phyloP scores from a whole-genome alignment of 495 filamentous ascomycete genomes.

The Tuber aestivum region DNA sequence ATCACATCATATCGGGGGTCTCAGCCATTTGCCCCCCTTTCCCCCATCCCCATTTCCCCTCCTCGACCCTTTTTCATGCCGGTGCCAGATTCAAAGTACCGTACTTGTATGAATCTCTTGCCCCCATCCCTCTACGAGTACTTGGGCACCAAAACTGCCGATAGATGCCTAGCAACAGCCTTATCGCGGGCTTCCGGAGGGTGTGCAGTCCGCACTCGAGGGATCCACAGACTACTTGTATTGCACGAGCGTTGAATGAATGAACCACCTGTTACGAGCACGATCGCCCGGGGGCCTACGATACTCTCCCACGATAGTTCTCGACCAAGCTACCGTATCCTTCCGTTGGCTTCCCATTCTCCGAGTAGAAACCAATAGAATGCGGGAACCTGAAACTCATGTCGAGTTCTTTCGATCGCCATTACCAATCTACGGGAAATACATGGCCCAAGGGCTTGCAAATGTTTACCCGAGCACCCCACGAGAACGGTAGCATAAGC shows the following conservation, averaged over 20 bases:
- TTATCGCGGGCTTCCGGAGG: neutral
- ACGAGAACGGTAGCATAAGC: neutral
- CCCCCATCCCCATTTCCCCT: neutral
- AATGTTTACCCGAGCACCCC: neutral
- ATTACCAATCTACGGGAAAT: neutral
- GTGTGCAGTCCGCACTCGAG: neutral
- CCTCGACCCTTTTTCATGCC: neutral
- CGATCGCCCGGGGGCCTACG: neutral
- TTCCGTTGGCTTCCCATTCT: neutral
- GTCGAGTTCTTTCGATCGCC: neutral
- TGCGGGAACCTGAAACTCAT: neutral
- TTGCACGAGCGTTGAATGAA: neutral
- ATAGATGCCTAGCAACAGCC: neutral
- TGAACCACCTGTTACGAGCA: neutral
- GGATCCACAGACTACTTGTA: neutral
- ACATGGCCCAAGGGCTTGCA: neutral
- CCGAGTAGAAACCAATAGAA: neutral
- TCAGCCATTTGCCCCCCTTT: neutral
- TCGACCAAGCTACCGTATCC: neutral
- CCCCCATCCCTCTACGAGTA: neutral
- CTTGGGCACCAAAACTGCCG: neutral
- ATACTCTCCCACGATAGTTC: neutral
- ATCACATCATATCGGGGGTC: neutral
- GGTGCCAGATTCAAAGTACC: neutral
- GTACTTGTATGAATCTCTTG: neutral